A percentile compares a stretch with the other conserved stretches of the same genome.
Evolutionary conservation across 345 rosid species (phyloP).

Genomic region (Eucalyptus marginata): DNA sequence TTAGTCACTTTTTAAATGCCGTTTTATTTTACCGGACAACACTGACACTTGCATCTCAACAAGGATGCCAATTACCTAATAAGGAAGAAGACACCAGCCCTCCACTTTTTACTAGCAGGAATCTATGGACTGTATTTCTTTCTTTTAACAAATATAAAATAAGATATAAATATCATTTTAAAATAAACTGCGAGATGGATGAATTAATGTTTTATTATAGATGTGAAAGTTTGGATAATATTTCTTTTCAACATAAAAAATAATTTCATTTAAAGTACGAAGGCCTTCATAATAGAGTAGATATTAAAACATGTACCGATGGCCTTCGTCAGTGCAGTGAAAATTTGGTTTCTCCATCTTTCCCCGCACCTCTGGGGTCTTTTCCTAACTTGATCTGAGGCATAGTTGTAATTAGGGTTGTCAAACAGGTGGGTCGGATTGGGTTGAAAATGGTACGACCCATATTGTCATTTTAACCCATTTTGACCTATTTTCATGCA

Average conservation of each 20-base stretch:
- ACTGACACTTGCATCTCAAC: not conserved
- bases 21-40: not conserved
- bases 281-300: not conserved
- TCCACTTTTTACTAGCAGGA: not conserved
- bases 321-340: not conserved
- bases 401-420: not conserved
- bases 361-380: not conserved
- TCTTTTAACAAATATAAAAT: no score
- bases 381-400: not conserved
- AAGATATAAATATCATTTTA: not conserved
- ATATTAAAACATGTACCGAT: not conserved
- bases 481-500: no score
- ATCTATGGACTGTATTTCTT: not conserved
- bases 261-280: not conserved
- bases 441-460: not conserved
- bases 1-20: not conserved
- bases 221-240: not conserved
- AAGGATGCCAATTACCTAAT: not conserved
- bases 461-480: no score
- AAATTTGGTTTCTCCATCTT: no score
- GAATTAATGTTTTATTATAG: not conserved
- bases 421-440: no score
- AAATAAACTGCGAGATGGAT: not conserved
- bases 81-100: not conserved
- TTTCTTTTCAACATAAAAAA: not conserved